These are phyloP conservation scores for Phytopythium litorale DNA, from an alignment of 352 stramenopile species.

Conservation along the genomic window DNA sequence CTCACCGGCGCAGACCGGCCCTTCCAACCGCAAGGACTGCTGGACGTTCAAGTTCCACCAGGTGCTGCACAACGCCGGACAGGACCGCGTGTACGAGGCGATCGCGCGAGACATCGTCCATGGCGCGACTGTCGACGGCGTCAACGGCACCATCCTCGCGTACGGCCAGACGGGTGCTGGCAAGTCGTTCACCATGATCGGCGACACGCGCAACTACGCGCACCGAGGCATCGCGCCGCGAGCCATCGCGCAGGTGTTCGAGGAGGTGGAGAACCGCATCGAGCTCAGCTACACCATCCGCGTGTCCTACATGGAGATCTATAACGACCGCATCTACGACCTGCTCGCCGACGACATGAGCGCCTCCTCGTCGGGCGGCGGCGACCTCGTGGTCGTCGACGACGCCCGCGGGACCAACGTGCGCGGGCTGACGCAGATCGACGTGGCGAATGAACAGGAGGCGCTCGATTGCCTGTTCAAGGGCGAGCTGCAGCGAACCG, in stretches of 20 bases:
- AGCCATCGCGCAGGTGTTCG: slow-evolving; percentile 86
- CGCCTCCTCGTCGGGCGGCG: slow-evolving; percentile 7
- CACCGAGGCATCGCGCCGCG: slow-evolving; percentile 88
- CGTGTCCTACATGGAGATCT: slow-evolving; percentile 96
- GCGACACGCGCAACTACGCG: slow-evolving; percentile 89
- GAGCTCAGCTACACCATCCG: slow-evolving; percentile 86
- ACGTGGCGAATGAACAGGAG: slow-evolving; percentile 76
- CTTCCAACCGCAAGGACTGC: slow-evolving; percentile 76
- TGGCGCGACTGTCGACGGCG: slow-evolving; percentile 80
- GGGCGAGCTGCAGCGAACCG: slow-evolving; percentile 89
- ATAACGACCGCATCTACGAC: slow-evolving; percentile 95
- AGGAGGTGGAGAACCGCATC: slow-evolving; percentile 86
- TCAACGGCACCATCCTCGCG: slow-evolving; percentile 87
- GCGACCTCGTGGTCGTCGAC: slow-evolving; percentile 76
- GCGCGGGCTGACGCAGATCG: slow-evolving; percentile 83
- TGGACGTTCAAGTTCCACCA: slow-evolving; percentile 92
- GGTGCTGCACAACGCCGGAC: slow-evolving; percentile 88
- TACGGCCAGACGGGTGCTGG: slow-evolving; percentile 88
- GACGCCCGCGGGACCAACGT: slow-evolving; percentile 81
- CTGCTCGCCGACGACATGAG: slow-evolving; percentile 46
- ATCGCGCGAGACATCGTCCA: slow-evolving; percentile 89
- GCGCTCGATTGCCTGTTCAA: slow-evolving; percentile 91
- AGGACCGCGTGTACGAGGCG: slow-evolving; percentile 90
- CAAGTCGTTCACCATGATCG: slow-evolving; percentile 93
- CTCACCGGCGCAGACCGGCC: slow-evolving; percentile 12